Conservation (phyloP, 768 basidiomycete species). For the Lactarius deliciosus region DNA sequence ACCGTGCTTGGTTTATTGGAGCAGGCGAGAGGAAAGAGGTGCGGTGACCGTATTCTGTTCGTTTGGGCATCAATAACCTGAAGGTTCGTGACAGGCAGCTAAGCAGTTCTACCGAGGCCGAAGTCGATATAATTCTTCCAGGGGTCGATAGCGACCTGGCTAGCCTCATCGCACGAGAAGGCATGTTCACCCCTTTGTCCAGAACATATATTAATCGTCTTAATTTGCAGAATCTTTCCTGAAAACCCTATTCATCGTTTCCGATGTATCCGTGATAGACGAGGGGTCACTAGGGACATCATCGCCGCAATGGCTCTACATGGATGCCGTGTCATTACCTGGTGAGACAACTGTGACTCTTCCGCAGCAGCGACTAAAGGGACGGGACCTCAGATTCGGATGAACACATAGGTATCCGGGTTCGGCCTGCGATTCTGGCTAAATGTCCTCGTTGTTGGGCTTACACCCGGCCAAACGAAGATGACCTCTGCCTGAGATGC, state of each 20-base stretch:
- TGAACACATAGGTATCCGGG: slow-evolving; percentile 45
- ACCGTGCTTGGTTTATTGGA: slow-evolving; percentile 70
- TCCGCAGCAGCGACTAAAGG: not conserved
- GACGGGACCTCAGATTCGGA: slow-evolving; percentile 28
- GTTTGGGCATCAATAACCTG: not conserved
- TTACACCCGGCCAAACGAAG: slow-evolving; percentile 51
- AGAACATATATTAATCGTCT: slow-evolving; percentile 4
- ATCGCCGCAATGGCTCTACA: slow-evolving; percentile 52
- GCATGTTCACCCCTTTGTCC: slow-evolving; percentile 27
- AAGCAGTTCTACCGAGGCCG: slow-evolving; percentile 74
- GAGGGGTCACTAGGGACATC: slow-evolving; percentile 43
- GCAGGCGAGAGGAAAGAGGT: slow-evolving; percentile 76
- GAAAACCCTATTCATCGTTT: slow-evolving; percentile 79
- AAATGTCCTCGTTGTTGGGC: slow-evolving; percentile 97
- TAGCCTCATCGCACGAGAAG: slow-evolving; percentile 46
- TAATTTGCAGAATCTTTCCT: slow-evolving; percentile 55
- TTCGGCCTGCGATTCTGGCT: slow-evolving; percentile 56
- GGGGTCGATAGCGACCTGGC: slow-evolving; percentile 32
- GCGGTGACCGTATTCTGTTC: slow-evolving; percentile 30
- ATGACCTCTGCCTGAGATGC: slow-evolving; percentile 69
- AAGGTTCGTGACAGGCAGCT: slow-evolving; percentile 49
- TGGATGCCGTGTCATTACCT: slow-evolving; percentile 43
- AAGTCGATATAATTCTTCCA: slow-evolving; percentile 62
- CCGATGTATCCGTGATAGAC: slow-evolving; percentile 57
- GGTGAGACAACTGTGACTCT: slow-evolving; percentile 39